Conservation (phyloP, 2,329 filamentous ascomycete genomes). For the Cladophialophora yegresii region DNA sequence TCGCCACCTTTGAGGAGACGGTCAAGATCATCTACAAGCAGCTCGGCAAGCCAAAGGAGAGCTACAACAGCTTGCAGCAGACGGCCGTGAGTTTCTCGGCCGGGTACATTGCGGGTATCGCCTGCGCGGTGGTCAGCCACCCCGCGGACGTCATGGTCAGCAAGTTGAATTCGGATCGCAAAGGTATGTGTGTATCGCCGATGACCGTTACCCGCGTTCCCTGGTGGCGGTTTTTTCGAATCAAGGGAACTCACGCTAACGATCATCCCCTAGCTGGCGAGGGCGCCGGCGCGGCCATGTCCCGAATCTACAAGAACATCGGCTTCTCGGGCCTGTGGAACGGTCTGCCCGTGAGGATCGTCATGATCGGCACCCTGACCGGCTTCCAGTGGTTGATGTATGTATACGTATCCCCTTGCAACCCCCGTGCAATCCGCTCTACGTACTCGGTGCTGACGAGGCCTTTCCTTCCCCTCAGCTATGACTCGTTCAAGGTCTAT, state of each 20-base stretch:
- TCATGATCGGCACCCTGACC: constrained; percentile 77
- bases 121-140: constrained; percentile 80
- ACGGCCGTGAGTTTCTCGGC: constrained; percentile 81
- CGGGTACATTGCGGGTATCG: constrained; percentile 84
- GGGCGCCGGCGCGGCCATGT: constrained; percentile 72
- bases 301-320: constrained; percentile 82
- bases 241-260: constrained; percentile 3
- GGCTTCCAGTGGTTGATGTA: constrained; percentile 36
- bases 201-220: neutral
- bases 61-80: constrained; percentile 79
- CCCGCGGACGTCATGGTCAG: constrained; percentile 88
- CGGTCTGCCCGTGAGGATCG: constrained; percentile 78
- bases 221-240: neutral
- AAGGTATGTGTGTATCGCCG: constrained; percentile 31
- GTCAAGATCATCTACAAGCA: constrained; percentile 80
- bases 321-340: constrained; percentile 91
- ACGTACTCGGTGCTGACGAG: constrained; percentile 8
- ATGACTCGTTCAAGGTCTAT: constrained; percentile 83
- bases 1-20: constrained; percentile 87
- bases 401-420: constrained; percentile 7
- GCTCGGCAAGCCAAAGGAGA: constrained; percentile 73
- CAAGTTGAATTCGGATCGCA: constrained; percentile 79
- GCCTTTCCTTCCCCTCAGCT: constrained; percentile 55
- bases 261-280: constrained; percentile 64
- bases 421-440: neutral